These are phyloP conservation scores for Pharnaceum exiguum DNA, from an alignment of 148 eudicot species.

Conservation along the genomic window DNA sequence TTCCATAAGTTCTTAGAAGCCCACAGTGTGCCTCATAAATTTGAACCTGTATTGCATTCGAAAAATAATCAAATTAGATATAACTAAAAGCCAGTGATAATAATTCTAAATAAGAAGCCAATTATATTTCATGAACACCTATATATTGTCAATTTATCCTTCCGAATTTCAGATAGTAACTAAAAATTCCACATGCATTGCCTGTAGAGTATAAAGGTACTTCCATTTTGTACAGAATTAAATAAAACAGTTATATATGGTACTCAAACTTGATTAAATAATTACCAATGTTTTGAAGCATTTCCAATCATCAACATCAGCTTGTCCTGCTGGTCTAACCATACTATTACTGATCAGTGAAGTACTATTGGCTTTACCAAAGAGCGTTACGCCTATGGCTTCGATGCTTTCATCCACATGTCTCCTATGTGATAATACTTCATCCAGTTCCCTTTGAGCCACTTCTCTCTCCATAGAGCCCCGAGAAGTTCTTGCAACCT, in stretches of 20 bases:
- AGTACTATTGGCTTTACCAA: constrained; percentile 4
- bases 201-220: too few relatives aligned
- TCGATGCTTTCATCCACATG: constrained; percentile 28
- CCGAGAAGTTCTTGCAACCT: constrained; percentile 12
- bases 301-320: constrained; percentile 41
- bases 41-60: constrained; percentile 6
- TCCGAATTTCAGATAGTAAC: too few relatives aligned
- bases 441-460: constrained; percentile 21
- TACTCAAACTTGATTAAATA: too few relatives aligned
- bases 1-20: constrained; percentile 21
- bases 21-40: constrained; percentile 28
- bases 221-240: too few relatives aligned
- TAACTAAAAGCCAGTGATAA: neutral
- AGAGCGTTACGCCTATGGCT: constrained; percentile 14
- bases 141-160: too few relatives aligned
- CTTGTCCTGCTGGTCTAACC: constrained; percentile 22
- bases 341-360: neutral
- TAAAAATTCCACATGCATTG: too few relatives aligned
- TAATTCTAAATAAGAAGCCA: too few relatives aligned
- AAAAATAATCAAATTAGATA: neutral
- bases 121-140: neutral
- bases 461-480: constrained; percentile 11
- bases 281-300: constrained; percentile 31
- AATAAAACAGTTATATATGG: too few relatives aligned
- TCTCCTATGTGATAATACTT: constrained; percentile 21